These are phyloP conservation scores for Lepidium sativum DNA, from an alignment of 345 rosid species.

Conservation along the genomic window DNA sequence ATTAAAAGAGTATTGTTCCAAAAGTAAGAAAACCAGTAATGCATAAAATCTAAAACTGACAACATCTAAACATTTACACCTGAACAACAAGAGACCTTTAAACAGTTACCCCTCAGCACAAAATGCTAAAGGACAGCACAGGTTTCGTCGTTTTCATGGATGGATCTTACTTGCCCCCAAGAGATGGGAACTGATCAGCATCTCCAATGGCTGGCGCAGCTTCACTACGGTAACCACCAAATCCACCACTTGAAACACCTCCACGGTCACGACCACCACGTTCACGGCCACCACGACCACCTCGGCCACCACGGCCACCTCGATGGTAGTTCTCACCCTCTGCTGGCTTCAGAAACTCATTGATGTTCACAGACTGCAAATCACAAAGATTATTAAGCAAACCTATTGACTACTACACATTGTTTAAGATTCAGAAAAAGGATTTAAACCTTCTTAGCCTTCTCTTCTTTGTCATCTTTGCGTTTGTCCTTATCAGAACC, in stretches of 20 bases:
- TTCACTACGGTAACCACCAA: slow-evolving; percentile 29
- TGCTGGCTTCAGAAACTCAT: slow-evolving; percentile 92
- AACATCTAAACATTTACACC: slow-evolving; percentile 28
- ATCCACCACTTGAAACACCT: slow-evolving; percentile 59
- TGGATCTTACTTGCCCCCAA: slow-evolving; percentile 71
- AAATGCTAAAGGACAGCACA: neutral
- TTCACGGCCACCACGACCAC: slow-evolving; percentile 61
- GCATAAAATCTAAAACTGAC: slow-evolving; percentile 21
- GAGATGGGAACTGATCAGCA: slow-evolving; percentile 79
- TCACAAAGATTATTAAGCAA: neutral
- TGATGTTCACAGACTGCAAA: slow-evolving; percentile 76
- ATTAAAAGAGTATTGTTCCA: neutral
- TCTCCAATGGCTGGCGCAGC: slow-evolving; percentile 73
- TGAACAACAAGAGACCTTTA: slow-evolving; percentile 9
- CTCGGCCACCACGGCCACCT: slow-evolving; percentile 41
- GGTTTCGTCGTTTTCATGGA: neutral
- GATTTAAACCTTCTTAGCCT: slow-evolving; percentile 61
- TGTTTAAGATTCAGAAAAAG: neutral
- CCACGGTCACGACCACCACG: slow-evolving; percentile 72
- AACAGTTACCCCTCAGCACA: neutral
- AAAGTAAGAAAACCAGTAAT: slow-evolving; percentile 2
- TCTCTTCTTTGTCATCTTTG: slow-evolving; percentile 94
- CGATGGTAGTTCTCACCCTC: slow-evolving; percentile 58
- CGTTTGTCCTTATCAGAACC: slow-evolving; percentile 95
- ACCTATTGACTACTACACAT: neutral